Evolutionary conservation across 495 filamentous ascomycete genomes (phyloP), one percentile per base, ranked within the genome.

Genomic region (Neurospora sp.): DNA sequence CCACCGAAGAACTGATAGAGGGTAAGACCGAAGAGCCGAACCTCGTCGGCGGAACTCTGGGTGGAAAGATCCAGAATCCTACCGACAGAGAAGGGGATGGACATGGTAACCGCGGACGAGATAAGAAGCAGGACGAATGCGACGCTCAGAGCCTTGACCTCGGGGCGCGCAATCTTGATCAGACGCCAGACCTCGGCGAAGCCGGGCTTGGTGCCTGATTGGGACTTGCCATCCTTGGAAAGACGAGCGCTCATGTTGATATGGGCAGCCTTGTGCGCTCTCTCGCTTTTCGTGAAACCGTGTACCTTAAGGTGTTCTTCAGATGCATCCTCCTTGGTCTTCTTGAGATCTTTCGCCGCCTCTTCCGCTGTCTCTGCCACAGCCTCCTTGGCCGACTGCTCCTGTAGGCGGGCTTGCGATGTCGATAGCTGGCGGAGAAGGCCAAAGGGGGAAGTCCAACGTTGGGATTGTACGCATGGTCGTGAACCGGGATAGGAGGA

Each of bases 41-140:
- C 73, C 70, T 82, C 78, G 40, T 82, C 82, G 12, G 80, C 78
- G 27, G 77, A 69, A 48, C 77, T 80, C 71, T 81, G 80, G 76
- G 84, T 85, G 20, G 83, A 80, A n/a, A 85, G 78, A 40, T 99
- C 96, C 80, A 99, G 87, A 71, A 99, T 96, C 82, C 93, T 94
- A 35, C 96, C 96, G 75, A 99, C 97, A 0, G 94, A 96, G 77
- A 97, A 95, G 20, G 96, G 96, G 72, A 99, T 92, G 6, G 93
- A 93, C 90, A 98, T 96, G 39, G 94, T 96, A 74, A 99, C 92
- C 40, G 88, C 85, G 6, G 94, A 97, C 3, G 95, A 97, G 66
- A 97, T 84, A 40, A 98, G 83, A 70, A 99, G 86, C 79, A 96
- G 91, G 71, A 91, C 81, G 77, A 98, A 94, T 0, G 96, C 96